Evolutionary conservation across 2,329 filamentous ascomycete species (phyloP).

Genomic region (Neofusicoccum umdonicola): DNA sequence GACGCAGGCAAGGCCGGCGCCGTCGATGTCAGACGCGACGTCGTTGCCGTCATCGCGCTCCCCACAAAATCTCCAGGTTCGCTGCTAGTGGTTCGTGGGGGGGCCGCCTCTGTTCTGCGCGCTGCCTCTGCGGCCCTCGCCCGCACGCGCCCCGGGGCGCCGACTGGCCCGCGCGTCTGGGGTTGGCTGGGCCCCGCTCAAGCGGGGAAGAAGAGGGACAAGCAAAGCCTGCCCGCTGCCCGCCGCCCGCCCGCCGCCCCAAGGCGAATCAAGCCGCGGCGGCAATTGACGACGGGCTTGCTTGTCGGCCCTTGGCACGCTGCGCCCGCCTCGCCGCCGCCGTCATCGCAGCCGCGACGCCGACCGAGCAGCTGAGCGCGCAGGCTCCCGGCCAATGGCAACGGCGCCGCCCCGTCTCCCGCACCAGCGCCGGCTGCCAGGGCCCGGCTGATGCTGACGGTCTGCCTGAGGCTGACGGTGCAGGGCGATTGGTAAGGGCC

Average conservation of each 20-base stretch:
- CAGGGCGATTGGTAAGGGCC: background rate
- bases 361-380: background rate
- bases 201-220: background rate
- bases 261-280: background rate
- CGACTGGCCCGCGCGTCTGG: slow-evolving; percentile 2
- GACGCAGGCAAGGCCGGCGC: background rate
- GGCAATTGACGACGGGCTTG: background rate
- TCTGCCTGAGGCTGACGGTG: background rate
- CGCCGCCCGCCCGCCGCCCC: background rate
- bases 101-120: background rate
- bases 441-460: background rate
- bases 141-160: background rate
- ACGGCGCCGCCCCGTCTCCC: no score
- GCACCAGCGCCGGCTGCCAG: no score
- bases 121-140: background rate
- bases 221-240: background rate
- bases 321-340: background rate
- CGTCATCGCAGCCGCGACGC: background rate
- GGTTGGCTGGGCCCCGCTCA: background rate
- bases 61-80: background rate
- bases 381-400: no score
- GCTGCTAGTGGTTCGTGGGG: background rate
- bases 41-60: background rate
- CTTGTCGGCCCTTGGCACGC: background rate
- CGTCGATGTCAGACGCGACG: background rate